phyloP scores from a whole-genome alignment of 345 rosid species.

The Brassica nigra region DNA sequence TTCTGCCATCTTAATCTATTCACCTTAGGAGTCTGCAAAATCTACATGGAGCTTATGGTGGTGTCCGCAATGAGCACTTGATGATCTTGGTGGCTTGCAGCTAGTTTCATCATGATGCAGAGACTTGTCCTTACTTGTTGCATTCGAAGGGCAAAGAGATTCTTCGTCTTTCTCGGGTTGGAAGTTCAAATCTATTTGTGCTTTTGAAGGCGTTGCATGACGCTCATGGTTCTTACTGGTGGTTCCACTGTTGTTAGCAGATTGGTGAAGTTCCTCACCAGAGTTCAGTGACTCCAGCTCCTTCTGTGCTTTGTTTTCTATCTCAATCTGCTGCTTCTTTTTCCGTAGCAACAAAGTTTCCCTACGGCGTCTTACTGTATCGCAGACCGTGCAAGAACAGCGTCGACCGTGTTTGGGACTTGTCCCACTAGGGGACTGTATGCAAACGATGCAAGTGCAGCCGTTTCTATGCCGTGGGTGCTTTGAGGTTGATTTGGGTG shows the following conservation, averaged over 20 bases:
- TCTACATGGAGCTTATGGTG: not conserved
- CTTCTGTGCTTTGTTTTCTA: constrained; percentile 54
- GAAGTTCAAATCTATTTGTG: constrained; percentile 85
- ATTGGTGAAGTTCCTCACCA: constrained; percentile 50
- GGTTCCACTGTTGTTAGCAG: constrained; percentile 45
- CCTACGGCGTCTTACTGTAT: constrained; percentile 75
- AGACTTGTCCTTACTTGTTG: constrained; percentile 47
- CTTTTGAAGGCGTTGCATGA: constrained; percentile 58
- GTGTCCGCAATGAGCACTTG: constrained; percentile 36
- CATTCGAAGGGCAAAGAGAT: constrained; percentile 45
- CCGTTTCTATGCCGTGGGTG: constrained; percentile 94
- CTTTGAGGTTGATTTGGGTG: constrained; percentile 74
- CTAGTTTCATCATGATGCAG: constrained; percentile 46
- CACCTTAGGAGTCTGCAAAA: constrained; percentile 26
- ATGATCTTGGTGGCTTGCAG: constrained; percentile 43
- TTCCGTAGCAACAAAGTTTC: constrained; percentile 66
- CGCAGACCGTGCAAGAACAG: constrained; percentile 81
- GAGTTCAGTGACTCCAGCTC: constrained; percentile 42
- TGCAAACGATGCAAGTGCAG: constrained; percentile 92
- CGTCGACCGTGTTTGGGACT: constrained; percentile 83
- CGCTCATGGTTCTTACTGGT: constrained; percentile 50
- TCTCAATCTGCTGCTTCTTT: constrained; percentile 70
- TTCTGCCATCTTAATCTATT: constrained; percentile 22
- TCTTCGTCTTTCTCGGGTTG: constrained; percentile 93
- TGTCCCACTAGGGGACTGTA: constrained; percentile 91